These are phyloP conservation scores for Bombardia bombarda DNA, from an alignment of 495 filamentous ascomycete species.

Conservation along the genomic window DNA sequence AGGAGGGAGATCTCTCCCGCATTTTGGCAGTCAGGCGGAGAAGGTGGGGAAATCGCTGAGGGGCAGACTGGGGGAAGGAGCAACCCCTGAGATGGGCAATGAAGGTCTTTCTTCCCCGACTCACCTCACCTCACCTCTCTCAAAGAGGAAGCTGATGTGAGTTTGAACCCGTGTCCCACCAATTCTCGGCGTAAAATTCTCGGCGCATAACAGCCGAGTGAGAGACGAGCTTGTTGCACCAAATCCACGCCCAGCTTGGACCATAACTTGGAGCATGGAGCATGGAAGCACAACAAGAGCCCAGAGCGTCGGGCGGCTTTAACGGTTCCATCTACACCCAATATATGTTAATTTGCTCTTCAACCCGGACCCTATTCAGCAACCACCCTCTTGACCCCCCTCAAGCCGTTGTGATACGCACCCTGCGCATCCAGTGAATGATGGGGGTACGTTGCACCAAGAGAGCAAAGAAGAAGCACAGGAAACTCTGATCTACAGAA, in stretches of 20 bases:
- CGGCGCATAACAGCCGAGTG: not conserved
- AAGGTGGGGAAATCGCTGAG: not conserved
- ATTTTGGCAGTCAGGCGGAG: not conserved
- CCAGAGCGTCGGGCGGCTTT: not conserved
- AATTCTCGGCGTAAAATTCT: not conserved
- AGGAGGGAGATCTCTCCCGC: too few relatives aligned
- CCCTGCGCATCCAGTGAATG: too few relatives aligned
- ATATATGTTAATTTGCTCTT: not conserved
- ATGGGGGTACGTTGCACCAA: too few relatives aligned
- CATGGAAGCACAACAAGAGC: not conserved
- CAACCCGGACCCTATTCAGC: not conserved
- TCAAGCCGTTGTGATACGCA: not conserved
- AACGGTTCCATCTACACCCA: not conserved
- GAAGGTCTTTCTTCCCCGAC: too few relatives aligned
- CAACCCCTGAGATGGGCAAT: too few relatives aligned
- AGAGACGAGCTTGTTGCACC: not conserved
- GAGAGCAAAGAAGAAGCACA: too few relatives aligned
- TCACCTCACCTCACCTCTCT: not conserved
- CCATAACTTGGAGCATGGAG: not conserved
- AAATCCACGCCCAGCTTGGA: not conserved
- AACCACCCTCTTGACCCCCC: not conserved
- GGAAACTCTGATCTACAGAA: too few relatives aligned
- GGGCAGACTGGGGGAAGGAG: too few relatives aligned
- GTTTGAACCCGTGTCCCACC: not conserved
- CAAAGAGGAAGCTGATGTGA: not conserved